phyloP scores from a whole-genome alignment of 441 rosid species.

The Pelargonium australe region DNA sequence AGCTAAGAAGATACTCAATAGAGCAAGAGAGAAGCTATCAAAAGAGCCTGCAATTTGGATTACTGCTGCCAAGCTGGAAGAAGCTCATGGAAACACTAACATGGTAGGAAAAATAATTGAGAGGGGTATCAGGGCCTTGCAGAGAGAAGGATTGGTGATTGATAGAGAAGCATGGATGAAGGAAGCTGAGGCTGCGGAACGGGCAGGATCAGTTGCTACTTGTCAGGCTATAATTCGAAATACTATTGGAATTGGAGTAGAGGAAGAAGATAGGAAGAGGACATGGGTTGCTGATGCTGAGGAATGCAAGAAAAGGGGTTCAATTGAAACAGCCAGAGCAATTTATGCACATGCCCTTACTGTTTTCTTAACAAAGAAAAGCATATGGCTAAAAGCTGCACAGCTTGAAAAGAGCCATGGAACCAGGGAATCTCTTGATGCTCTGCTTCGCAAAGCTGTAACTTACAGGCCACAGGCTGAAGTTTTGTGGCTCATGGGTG shows the following conservation, averaged over 20 bases:
- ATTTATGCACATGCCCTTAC: conserved; percentile 1
- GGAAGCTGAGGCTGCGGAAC: conserved; percentile 24
- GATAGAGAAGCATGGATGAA: conserved; percentile 28
- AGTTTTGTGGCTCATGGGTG: conserved; percentile 6
- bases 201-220: conserved; percentile 16
- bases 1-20: conserved; percentile 20
- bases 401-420: conserved; percentile 3
- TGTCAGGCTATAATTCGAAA: conserved; percentile 20
- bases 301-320: conserved; percentile 5
- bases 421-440: conserved; percentile 6
- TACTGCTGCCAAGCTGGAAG: conserved; percentile 20
- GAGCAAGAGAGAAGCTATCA: conserved; percentile 21
- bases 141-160: conserved; percentile 27
- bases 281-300: conserved; percentile 1
- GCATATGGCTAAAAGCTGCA: conserved; percentile 2
- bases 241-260: background rate
- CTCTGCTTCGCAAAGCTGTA: conserved; percentile 2
- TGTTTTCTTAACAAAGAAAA: background rate
- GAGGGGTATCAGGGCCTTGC: conserved; percentile 25
- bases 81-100: conserved; percentile 20
- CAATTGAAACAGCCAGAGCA: background rate
- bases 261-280: conserved; percentile 7
- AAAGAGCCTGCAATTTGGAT: conserved; percentile 27
- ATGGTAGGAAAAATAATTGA: conserved; percentile 22
- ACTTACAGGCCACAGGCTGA: conserved; percentile 1